These are phyloP conservation scores for Rhytidhysteron rufulum DNA, from an alignment of 2,329 filamentous ascomycete species.

Conservation along the genomic window DNA sequence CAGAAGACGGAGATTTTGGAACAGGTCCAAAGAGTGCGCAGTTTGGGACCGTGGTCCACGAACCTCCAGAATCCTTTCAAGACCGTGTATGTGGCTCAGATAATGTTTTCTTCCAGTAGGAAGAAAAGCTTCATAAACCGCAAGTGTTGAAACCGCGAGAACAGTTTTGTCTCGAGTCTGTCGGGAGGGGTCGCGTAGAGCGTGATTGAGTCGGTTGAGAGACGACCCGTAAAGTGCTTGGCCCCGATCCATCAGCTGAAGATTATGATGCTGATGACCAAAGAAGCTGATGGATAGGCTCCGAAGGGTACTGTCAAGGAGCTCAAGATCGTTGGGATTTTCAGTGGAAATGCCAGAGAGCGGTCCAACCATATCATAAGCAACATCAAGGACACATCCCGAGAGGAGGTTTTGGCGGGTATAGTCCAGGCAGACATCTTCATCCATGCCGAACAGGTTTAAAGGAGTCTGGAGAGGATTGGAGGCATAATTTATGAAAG, in stretches of 20 bases:
- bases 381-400: constrained; percentile 22
- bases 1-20: constrained; percentile 17
- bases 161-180: constrained; percentile 22
- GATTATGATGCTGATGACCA: constrained; percentile 20
- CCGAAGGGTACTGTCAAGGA: constrained; percentile 20
- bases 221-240: constrained; percentile 22
- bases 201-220: constrained; percentile 17
- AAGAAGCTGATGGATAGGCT: constrained; percentile 23
- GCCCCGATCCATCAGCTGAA: constrained; percentile 14
- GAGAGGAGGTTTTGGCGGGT: constrained; percentile 22
- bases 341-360: too few species aligned
- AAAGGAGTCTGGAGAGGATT: constrained; percentile 10
- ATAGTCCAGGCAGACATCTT: constrained; percentile 23
- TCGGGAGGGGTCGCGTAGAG: constrained; percentile 12
- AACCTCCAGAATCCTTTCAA: constrained; percentile 23
- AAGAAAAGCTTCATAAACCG: constrained; percentile 24
- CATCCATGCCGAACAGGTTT: constrained; percentile 13
- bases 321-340: constrained; percentile 11
- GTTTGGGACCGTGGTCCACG: constrained; percentile 17
- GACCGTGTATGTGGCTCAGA: constrained; percentile 22
- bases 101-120: constrained; percentile 24
- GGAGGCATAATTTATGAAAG: constrained; percentile 15
- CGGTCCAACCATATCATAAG: constrained; percentile 22
- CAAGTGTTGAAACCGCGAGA: constrained; percentile 20
- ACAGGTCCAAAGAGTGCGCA: constrained; percentile 11